Evolutionary conservation across 1,139 yeast species (phyloP).

Genomic region (Magnusiomyces paraingens): DNA sequence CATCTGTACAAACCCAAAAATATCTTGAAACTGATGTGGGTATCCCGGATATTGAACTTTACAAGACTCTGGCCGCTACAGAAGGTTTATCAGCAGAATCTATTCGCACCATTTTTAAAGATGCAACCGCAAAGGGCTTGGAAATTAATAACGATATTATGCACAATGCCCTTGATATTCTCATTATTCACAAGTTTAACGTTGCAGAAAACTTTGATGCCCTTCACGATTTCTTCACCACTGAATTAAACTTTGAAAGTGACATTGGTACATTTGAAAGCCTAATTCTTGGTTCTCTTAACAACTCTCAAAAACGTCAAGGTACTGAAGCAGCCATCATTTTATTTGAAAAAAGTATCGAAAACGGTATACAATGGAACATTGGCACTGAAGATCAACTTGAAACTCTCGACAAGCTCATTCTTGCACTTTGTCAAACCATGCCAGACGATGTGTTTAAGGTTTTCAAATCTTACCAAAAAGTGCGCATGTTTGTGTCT

Average conservation of each 20-base stretch:
- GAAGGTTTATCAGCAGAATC: not conserved
- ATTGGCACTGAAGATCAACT: conserved; percentile 32
- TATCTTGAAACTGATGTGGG: not conserved
- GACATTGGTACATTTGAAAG: conserved; percentile 12
- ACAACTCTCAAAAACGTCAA: not conserved
- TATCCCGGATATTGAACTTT: conserved; percentile 10
- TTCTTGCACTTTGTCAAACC: conserved; percentile 26
- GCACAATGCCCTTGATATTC: conserved; percentile 14
- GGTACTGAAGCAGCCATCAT: conserved; percentile 30
- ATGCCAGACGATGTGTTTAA: conserved; percentile 25
- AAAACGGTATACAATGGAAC: conserved; percentile 42
- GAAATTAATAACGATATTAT: conserved; percentile 10
- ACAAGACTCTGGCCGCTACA: conserved; percentile 5
- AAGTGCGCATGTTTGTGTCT: conserved; percentile 38
- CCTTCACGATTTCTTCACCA: conserved; percentile 5
- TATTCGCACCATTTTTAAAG: conserved; percentile 1
- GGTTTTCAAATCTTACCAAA: conserved; percentile 30
- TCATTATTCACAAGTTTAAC: conserved; percentile 5
- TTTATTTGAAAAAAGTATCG: conserved; percentile 35
- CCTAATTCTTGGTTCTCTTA: conserved; percentile 7
- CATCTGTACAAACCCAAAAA: not conserved
- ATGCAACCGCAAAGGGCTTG: conserved; percentile 1
- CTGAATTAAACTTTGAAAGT: conserved; percentile 10
- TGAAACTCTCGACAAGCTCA: conserved; percentile 31
- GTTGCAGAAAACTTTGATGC: conserved; percentile 5